Evolutionary conservation across 2,329 filamentous ascomycete genomes (phyloP), one percentile per base, ranked within the genome.

Genomic region (Fonsecaea nubica): DNA sequence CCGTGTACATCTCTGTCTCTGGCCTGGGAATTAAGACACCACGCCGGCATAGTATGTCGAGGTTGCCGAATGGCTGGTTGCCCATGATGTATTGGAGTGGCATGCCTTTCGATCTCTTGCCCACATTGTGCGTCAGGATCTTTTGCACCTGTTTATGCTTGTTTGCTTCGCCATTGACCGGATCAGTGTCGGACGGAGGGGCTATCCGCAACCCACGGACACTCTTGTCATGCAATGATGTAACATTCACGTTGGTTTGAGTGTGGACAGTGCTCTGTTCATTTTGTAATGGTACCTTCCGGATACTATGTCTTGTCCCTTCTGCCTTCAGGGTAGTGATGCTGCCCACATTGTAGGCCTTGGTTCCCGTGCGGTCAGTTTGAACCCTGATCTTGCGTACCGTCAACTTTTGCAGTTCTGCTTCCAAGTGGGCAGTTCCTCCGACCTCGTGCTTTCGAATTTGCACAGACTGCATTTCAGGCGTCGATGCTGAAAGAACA

Each of bases 81-180:
- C 93, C 93, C 1, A 99, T 81, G 25, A 98, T 84, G 76, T 98
- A 98, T 77, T 98, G 95, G 38, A 99, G 79, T 1, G 95, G 95
- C 65, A 89, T 86, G 0, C 92, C 92, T n/a, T 72, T 77, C 2
- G 83, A 79, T 65, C 87, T 80, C 76, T 72, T 21, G 60, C 59
- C 61, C 79, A 84, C 74, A 81, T 77, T 61, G 25, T 54, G 18
- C 10, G 56, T 15, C n/a, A 60, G 30, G 32, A 62, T 12, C 48
- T 53, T 54, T 21, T 61, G 45, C 36, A 50, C 42, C 33, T 53
- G 58, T 1, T 10, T 21, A 50, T 50, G 45, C 10, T 50, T 21
- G 45, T 13, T 15, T 50, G 45, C 9, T 5, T 50, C 40, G 7
- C 30, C 6, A 7, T 12, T 50, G 9, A 25, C 9, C n/a, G 21